Conservation (phyloP, 1,139 yeast species). For the Lodderomyces jiufengensis region DNA sequence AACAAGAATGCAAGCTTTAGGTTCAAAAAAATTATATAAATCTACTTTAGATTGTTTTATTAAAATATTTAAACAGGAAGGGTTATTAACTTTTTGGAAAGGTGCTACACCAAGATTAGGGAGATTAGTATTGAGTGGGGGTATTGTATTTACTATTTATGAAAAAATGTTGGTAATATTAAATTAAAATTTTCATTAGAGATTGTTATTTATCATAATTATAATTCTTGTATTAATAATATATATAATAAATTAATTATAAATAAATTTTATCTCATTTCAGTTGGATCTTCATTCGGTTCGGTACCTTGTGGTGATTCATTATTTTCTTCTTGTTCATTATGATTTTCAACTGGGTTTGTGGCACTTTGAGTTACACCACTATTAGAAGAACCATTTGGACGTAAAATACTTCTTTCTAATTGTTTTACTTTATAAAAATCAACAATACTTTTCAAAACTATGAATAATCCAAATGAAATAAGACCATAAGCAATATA, state of each 20-base stretch:
- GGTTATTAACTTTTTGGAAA: conserved; percentile 91
- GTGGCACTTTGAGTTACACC: conserved; percentile 3
- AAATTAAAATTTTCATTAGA: conserved; percentile 11
- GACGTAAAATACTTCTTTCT: conserved; percentile 58
- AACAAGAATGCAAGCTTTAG: conserved; percentile 95
- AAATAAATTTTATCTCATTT: not conserved
- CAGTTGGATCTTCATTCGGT: not conserved
- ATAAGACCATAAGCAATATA: conserved; percentile 57
- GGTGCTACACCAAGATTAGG: conserved; percentile 98
- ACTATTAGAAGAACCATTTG: conserved; percentile 4
- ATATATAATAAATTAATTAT: not conserved
- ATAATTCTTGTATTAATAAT: not conserved
- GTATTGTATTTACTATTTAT: conserved; percentile 91
- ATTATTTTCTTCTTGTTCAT: conserved; percentile 1
- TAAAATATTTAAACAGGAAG: conserved; percentile 80
- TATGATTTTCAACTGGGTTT: conserved; percentile 6
- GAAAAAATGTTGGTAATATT: conserved; percentile 76
- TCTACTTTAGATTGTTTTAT: conserved; percentile 81
- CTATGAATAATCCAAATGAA: conserved; percentile 63
- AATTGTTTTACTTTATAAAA: conserved; percentile 72
- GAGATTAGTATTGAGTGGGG: conserved; percentile 86
- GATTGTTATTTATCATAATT: too few species aligned
- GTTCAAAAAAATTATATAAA: conserved; percentile 65
- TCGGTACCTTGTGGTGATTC: not conserved
- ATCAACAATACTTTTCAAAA: conserved; percentile 65